A percentile compares a stretch with the other conserved stretches of the same genome.
Evolutionary conservation across 169 alveolate species (phyloP).

Genomic region (Hepatocystis sp.): DNA sequence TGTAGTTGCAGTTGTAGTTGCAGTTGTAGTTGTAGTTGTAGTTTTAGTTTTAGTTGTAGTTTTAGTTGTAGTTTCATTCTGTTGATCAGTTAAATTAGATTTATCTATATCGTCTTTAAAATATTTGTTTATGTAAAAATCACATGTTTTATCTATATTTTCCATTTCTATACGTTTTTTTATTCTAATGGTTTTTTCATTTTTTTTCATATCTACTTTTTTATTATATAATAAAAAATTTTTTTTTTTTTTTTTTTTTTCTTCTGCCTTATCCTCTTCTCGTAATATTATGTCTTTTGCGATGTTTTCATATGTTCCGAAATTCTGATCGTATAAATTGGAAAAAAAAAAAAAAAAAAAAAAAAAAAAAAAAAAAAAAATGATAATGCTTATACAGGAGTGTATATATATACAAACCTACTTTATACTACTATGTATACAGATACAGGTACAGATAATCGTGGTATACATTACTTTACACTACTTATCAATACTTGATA

Average conservation of each 20-base stretch:
- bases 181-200: slow-evolving; percentile 30
- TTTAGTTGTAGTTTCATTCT: no score
- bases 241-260: slow-evolving; percentile 12
- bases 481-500: background rate
- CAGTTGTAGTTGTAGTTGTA: background rate
- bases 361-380: background rate
- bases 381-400: background rate
- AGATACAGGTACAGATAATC: background rate
- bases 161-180: slow-evolving; percentile 36
- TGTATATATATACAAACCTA: background rate
- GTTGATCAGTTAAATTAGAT: no score
- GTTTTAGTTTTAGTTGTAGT: no score
- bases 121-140: slow-evolving; percentile 58
- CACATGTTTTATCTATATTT: slow-evolving; percentile 61
- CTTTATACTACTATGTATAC: background rate
- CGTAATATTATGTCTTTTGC: slow-evolving; percentile 18
- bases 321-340: slow-evolving; percentile 13
- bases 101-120: slow-evolving; percentile 32
- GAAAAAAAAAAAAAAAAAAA: background rate
- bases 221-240: background rate
- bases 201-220: background rate
- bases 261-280: slow-evolving; percentile 29
- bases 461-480: background rate
- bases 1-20: background rate
- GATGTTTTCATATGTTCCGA: slow-evolving; percentile 36